Conservation (phyloP, 495 filamentous ascomycete species). For the Delitschia confertaspora region DNA sequence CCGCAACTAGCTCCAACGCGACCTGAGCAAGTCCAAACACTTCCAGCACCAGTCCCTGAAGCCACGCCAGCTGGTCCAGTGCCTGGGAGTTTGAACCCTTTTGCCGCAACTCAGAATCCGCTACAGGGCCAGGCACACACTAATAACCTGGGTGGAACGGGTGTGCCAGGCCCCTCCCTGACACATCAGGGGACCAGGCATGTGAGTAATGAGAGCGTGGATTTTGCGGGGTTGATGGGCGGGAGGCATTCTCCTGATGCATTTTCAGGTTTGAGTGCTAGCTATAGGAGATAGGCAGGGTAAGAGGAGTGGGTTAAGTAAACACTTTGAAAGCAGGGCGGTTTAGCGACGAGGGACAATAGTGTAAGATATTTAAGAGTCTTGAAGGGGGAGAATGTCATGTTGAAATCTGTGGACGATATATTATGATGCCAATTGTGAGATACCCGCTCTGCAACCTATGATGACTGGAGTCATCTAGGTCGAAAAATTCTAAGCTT, state of each 20-base stretch:
- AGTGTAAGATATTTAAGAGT: too few species aligned
- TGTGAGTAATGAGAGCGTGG: constrained; percentile 83
- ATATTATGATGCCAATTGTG: too few species aligned
- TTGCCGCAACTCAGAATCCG: constrained; percentile 28
- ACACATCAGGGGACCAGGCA: constrained; percentile 37
- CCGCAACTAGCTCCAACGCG: constrained; percentile 57
- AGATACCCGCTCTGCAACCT: too few species aligned
- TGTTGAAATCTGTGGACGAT: too few species aligned
- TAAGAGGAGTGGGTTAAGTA: too few species aligned
- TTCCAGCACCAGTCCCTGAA: constrained; percentile 3
- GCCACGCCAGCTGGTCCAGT: constrained; percentile 7
- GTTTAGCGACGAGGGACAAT: too few species aligned
- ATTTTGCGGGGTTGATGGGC: constrained; percentile 58
- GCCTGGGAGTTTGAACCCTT: constrained; percentile 31
- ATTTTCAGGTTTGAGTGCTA: constrained; percentile 85
- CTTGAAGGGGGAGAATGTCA: too few species aligned
- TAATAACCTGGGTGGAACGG: constrained; percentile 24
- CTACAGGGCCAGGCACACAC: constrained; percentile 24
- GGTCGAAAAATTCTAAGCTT: too few species aligned
- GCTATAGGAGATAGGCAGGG: constrained; percentile 43
- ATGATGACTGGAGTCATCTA: too few species aligned
- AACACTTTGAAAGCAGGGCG: too few species aligned
- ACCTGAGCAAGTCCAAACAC: constrained; percentile 30
- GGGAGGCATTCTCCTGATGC: constrained; percentile 93
- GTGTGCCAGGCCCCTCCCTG: constrained; percentile 6